Conservation (phyloP, 2,329 filamentous ascomycete genomes). For the Dothidotthia symphoricarpi region DNA sequence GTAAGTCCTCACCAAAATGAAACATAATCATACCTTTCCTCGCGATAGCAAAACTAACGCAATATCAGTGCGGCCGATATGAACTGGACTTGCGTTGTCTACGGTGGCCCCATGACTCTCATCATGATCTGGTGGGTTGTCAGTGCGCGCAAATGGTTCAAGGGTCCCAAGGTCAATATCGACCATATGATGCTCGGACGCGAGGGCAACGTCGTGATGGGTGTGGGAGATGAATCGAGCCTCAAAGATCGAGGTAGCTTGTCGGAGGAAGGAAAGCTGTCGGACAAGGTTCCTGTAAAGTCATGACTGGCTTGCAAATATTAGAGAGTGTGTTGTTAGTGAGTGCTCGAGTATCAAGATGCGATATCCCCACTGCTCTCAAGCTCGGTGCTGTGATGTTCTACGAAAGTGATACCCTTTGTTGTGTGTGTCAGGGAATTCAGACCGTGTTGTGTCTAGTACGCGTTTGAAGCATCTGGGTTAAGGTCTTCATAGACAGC, state of each 20-base stretch:
- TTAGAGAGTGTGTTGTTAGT: background rate
- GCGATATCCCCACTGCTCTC: too few species aligned
- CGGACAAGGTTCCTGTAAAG: background rate
- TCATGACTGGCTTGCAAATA: background rate
- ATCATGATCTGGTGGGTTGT: slow-evolving; percentile 63
- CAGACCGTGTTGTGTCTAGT: too few species aligned
- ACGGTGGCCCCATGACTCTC: slow-evolving; percentile 61
- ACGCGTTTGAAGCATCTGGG: too few species aligned
- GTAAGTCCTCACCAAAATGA: slow-evolving; percentile 25
- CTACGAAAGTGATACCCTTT: too few species aligned
- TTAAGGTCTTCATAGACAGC: too few species aligned
- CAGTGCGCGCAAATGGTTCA: slow-evolving; percentile 66
- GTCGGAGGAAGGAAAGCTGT: slow-evolving; percentile 1
- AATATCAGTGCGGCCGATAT: slow-evolving; percentile 50
- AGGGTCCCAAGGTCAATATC: slow-evolving; percentile 67
- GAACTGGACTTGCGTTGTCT: slow-evolving; percentile 70
- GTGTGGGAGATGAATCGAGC: slow-evolving; percentile 8
- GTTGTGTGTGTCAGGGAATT: too few species aligned
- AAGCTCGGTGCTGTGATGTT: too few species aligned
- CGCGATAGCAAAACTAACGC: slow-evolving; percentile 9
- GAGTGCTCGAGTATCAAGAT: too few species aligned
- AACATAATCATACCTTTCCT: background rate
- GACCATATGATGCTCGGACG: slow-evolving; percentile 53
- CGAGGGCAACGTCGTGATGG: slow-evolving; percentile 43
- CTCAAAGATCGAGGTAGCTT: slow-evolving; percentile 9